Percentiles rank a stretch among this genome's conserved stretches.
These are phyloP conservation scores for Hebeloma cylindrosporum DNA, from an alignment of 768 basidiomycete species.

Conservation along the genomic window DNA sequence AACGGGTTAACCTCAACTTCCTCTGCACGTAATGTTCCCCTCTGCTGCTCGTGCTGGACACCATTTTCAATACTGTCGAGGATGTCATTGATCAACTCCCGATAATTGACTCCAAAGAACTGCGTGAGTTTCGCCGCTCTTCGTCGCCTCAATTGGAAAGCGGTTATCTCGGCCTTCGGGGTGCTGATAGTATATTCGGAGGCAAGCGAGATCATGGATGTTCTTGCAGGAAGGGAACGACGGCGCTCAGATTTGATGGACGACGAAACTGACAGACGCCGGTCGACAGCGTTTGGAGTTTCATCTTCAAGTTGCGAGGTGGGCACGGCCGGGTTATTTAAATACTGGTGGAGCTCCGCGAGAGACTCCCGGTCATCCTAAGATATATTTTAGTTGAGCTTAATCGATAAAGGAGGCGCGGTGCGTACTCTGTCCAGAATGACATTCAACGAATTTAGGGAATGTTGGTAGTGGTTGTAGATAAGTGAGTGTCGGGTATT, in stretches of 20 bases:
- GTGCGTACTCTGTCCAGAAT: slow-evolving; percentile 74
- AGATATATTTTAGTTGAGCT: slow-evolving; percentile 12
- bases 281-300: slow-evolving; percentile 23
- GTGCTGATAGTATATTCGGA: slow-evolving; percentile 45
- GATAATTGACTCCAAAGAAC: slow-evolving; percentile 88
- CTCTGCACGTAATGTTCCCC: slow-evolving; percentile 62
- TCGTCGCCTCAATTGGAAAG: slow-evolving; percentile 71
- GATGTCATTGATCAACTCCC: slow-evolving; percentile 73
- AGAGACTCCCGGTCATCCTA: slow-evolving; percentile 79
- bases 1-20: slow-evolving; percentile 67
- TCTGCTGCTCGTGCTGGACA: slow-evolving; percentile 64
- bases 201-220: slow-evolving; percentile 59
- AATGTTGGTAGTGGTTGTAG: slow-evolving; percentile 79
- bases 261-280: slow-evolving; percentile 33
- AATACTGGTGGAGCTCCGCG: slow-evolving; percentile 70
- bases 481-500: slow-evolving; percentile 42
- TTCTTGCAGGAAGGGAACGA: slow-evolving; percentile 64
- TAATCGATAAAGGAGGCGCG: neutral
- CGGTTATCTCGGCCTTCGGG: slow-evolving; percentile 43
- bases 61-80: slow-evolving; percentile 79
- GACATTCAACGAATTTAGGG: slow-evolving; percentile 76
- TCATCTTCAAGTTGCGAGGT: slow-evolving; percentile 11
- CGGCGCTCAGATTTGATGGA: slow-evolving; percentile 62
- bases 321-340: slow-evolving; percentile 37
- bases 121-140: slow-evolving; percentile 81